phyloP scores from a whole-genome alignment of 1,284 basidiomycete genomes.

The Fomitopsis palustris region DNA sequence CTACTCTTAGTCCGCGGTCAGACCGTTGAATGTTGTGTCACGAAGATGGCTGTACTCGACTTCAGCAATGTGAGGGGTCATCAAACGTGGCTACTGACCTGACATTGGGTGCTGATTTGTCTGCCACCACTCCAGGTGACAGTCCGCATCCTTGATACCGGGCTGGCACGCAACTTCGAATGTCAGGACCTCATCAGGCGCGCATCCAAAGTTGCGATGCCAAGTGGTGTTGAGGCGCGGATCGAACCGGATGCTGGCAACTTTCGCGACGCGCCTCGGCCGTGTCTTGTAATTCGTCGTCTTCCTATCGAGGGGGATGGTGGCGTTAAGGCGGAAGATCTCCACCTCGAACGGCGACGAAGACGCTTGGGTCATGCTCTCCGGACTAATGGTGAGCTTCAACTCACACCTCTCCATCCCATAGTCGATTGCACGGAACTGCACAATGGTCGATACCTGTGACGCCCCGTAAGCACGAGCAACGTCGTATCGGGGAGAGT shows the following conservation, averaged over 20 bases:
- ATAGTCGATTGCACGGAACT: neutral
- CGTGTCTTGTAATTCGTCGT: neutral
- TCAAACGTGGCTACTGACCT: too few species aligned
- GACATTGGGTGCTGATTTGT: neutral
- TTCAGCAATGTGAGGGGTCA: too few species aligned
- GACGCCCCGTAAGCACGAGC: neutral
- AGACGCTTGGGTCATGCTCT: neutral
- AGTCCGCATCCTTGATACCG: neutral
- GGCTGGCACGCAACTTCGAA: neutral
- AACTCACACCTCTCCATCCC: neutral
- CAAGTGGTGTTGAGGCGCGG: neutral
- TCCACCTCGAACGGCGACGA: neutral
- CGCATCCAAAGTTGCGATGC: neutral
- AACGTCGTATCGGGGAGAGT: neutral
- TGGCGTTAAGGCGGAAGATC: neutral
- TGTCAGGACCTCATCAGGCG: neutral
- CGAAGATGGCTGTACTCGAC: too few species aligned
- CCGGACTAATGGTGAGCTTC: neutral
- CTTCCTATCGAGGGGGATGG: neutral
- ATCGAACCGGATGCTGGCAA: neutral
- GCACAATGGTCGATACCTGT: neutral
- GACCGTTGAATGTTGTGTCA: too few species aligned
- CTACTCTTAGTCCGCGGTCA: too few species aligned
- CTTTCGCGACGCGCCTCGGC: neutral
- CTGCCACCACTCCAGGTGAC: neutral